Conservation (phyloP, 106 monocot genomes). For the Iris macrosiphon region DNA sequence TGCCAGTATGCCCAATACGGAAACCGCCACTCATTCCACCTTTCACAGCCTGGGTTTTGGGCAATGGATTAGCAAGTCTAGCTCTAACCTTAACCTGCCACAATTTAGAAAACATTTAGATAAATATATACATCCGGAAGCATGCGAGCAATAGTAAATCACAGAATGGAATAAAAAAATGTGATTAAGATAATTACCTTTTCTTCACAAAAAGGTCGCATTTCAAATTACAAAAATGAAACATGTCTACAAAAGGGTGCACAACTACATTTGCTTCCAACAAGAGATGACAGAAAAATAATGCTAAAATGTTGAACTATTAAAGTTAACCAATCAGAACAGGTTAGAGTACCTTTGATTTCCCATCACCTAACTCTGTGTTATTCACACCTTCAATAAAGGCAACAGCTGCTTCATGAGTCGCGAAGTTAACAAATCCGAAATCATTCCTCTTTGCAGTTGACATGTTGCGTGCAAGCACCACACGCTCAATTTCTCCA, state of each 20-base stretch:
- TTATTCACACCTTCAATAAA: constrained; percentile 52
- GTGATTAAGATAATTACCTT: too few relatives aligned
- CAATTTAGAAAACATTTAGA: background rate
- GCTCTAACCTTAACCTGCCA: constrained; percentile 59
- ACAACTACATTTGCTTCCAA: background rate
- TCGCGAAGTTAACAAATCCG: constrained; percentile 74
- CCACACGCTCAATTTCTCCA: constrained; percentile 67
- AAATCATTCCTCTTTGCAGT: constrained; percentile 65
- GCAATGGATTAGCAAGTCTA: constrained; percentile 68
- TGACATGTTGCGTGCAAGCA: constrained; percentile 63
- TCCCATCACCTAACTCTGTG: constrained; percentile 56
- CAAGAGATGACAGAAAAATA: background rate
- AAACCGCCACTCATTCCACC: constrained; percentile 81
- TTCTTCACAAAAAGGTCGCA: too few relatives aligned
- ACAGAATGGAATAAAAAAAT: too few relatives aligned
- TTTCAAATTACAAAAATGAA: too few relatives aligned
- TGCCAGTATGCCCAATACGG: constrained; percentile 41
- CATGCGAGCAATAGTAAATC: too few relatives aligned
- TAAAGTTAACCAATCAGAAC: background rate
- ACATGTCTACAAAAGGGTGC: too few relatives aligned
- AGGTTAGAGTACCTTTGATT: constrained; percentile 33
- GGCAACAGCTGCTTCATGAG: constrained; percentile 55
- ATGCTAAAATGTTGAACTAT: background rate
- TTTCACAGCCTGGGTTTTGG: constrained; percentile 75
- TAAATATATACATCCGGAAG: background rate